phyloP scores from a whole-genome alignment of 768 basidiomycete species.

The Auricularia sp. region DNA sequence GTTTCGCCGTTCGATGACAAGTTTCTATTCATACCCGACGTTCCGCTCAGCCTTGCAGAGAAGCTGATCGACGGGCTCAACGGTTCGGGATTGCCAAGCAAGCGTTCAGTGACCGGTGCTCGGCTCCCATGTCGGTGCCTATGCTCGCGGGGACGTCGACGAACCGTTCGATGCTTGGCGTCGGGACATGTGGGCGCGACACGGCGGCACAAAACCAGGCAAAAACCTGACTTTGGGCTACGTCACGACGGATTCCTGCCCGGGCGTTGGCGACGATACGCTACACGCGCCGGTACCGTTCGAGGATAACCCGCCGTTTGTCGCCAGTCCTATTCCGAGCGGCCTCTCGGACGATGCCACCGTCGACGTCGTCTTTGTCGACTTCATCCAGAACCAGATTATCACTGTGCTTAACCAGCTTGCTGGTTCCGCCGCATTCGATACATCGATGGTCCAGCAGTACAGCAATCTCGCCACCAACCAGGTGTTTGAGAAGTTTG shows the following conservation, averaged over 20 bases:
- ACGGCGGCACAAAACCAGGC: constrained; percentile 31
- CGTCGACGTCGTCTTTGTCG: constrained; percentile 68
- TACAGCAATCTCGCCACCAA: neutral
- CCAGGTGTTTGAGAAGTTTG: neutral
- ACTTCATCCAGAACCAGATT: constrained; percentile 48
- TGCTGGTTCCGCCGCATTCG: neutral
- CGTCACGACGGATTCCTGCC: constrained; percentile 65
- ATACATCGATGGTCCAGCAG: neutral
- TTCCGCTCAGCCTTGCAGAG: constrained; percentile 41
- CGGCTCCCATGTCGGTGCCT: neutral
- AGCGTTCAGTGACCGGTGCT: neutral
- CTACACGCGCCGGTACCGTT: constrained; percentile 52
- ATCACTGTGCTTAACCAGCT: constrained; percentile 5
- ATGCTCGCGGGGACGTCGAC: constrained; percentile 1
- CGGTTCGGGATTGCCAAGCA: constrained; percentile 6
- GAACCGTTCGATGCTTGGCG: constrained; percentile 7
- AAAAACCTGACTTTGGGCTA: constrained; percentile 58
- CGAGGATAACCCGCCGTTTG: constrained; percentile 45
- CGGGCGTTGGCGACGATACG: constrained; percentile 67
- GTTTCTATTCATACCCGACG: constrained; percentile 52
- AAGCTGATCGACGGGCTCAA: constrained; percentile 32
- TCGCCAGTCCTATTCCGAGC: constrained; percentile 44
- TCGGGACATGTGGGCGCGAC: constrained; percentile 13
- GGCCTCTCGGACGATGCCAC: constrained; percentile 35
- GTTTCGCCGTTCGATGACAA: constrained; percentile 58